Conservation (phyloP, 2,329 filamentous ascomycete species). For the Ophiocordyceps unilateralis region DNA sequence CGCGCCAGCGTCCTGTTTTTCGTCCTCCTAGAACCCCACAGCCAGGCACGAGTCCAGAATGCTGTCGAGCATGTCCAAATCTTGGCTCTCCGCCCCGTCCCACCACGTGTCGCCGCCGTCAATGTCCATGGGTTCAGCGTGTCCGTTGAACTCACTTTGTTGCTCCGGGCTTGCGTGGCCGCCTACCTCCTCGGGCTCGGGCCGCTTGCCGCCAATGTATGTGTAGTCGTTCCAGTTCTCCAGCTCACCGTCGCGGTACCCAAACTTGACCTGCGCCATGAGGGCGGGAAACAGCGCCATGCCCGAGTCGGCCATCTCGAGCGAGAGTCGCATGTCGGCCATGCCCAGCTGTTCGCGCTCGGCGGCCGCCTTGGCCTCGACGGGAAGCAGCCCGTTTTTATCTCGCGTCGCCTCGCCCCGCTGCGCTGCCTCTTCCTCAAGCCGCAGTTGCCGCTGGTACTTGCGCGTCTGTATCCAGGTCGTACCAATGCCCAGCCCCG, state of each 20-base stretch:
- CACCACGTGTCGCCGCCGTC: conserved; percentile 40
- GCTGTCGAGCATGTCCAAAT: conserved; percentile 34
- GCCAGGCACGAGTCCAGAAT: conserved; percentile 40
- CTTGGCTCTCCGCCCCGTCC: conserved; percentile 39
- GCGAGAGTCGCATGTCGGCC: conserved; percentile 58
- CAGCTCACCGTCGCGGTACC: conserved; percentile 60
- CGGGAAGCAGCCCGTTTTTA: conserved; percentile 59
- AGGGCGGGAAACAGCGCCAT: conserved; percentile 65
- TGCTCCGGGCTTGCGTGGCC: conserved; percentile 1
- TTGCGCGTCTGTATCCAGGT: conserved; percentile 63
- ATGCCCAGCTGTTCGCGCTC: conserved; percentile 57
- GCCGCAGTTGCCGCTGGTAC: conserved; percentile 56
- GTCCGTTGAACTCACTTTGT: conserved; percentile 26
- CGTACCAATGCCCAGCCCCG: conserved; percentile 46
- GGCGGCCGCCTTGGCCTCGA: conserved; percentile 62
- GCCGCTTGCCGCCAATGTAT: conserved; percentile 24
- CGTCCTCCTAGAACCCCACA: conserved; percentile 18
- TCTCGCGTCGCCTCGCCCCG: conserved; percentile 61
- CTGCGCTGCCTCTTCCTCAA: conserved; percentile 56
- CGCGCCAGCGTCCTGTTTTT: neutral
- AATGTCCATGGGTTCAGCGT: conserved; percentile 40
- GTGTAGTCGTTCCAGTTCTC: conserved; percentile 48
- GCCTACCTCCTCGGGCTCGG: conserved; percentile 12
- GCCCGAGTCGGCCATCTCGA: conserved; percentile 60
- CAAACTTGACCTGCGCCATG: conserved; percentile 49